phyloP scores from a whole-genome alignment of 257 asterid species.

The Cruciata laevipes region DNA sequence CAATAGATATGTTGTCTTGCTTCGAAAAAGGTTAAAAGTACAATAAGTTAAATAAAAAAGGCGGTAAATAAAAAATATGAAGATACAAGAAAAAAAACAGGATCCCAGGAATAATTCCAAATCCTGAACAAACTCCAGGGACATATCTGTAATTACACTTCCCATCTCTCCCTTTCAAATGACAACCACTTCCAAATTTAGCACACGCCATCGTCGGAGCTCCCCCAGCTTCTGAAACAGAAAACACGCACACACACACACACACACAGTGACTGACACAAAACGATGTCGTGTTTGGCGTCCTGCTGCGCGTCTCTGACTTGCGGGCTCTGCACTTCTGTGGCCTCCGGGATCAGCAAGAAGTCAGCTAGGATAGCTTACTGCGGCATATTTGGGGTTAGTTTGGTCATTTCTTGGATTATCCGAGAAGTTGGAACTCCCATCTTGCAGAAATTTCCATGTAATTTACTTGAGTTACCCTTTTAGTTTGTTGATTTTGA shows the following conservation, averaged over 20 bases:
- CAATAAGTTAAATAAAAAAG: not conserved
- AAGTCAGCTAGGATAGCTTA: conserved; percentile 85
- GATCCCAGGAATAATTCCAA: not conserved
- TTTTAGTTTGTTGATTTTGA: not conserved
- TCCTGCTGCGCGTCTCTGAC: conserved; percentile 88
- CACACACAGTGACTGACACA: not conserved
- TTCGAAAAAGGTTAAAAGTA: not conserved
- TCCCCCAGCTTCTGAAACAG: not conserved
- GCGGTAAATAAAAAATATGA: not conserved
- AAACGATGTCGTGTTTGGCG: conserved; percentile 76
- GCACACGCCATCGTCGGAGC: not conserved
- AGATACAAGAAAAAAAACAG: not conserved
- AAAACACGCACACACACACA: not conserved
- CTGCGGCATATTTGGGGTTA: conserved; percentile 74
- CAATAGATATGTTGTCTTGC: not conserved
- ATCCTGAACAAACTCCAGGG: not conserved
- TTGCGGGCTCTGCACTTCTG: conserved; percentile 93
- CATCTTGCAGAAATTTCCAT: conserved; percentile 55
- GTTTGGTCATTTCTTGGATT: conserved; percentile 72
- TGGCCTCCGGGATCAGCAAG: conserved; percentile 75
- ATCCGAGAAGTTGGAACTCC: conserved; percentile 82
- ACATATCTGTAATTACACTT: not conserved
- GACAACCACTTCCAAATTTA: not conserved
- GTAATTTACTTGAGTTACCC: conserved; percentile 24
- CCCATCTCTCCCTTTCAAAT: no score